A percentile compares a stretch with the other conserved stretches of the same genome.
These are phyloP conservation scores for Colletotrichum incanum DNA, from an alignment of 2,329 filamentous ascomycete genomes.

Conservation along the genomic window DNA sequence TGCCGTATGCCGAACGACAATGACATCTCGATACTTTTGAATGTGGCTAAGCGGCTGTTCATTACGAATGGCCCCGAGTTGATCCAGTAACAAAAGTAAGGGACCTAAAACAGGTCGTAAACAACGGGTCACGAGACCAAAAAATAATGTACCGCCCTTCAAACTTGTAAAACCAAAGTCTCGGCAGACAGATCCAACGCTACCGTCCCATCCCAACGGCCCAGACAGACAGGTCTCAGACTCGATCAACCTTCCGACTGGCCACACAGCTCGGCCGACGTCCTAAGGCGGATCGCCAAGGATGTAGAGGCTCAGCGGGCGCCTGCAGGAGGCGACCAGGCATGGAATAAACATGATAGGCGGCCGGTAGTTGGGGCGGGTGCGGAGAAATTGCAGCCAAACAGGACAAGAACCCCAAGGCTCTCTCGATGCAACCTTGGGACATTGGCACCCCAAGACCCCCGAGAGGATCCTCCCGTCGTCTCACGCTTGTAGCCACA, in stretches of 20 bases:
- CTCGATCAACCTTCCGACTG: background rate
- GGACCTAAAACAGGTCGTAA: background rate
- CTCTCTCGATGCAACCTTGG: no score
- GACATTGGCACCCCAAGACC: background rate
- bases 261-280: background rate
- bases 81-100: no score
- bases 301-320: background rate
- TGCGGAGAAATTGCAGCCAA: conserved; percentile 23
- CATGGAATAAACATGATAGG: no score
- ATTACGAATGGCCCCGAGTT: background rate
- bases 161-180: background rate
- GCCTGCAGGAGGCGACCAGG: background rate
- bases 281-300: conserved; percentile 4
- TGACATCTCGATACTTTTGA: background rate
- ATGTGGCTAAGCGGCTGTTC: background rate
- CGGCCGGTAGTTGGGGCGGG: conserved; percentile 13
- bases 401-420: background rate
- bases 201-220: background rate
- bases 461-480: conserved; percentile 5
- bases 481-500: conserved; percentile 6
- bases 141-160: background rate
- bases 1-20: background rate
- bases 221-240: background rate
- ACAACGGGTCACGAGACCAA: background rate
- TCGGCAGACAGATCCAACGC: background rate